These are phyloP conservation scores for Apiospora kogelbergensis DNA, from an alignment of 2,329 filamentous ascomycete species.

Conservation along the genomic window DNA sequence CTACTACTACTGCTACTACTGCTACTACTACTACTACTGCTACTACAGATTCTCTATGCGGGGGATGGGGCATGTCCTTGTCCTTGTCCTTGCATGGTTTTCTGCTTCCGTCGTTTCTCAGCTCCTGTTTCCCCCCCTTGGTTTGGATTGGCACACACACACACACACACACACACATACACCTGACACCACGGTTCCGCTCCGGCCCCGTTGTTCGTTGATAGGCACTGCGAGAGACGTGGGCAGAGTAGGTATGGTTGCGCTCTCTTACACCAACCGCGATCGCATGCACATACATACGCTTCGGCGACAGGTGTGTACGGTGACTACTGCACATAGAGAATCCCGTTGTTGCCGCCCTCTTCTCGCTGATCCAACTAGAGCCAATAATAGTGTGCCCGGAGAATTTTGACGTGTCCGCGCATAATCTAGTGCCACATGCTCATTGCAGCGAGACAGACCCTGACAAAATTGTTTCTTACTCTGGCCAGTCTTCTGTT, in stretches of 20 bases:
- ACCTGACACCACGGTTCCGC: not conserved
- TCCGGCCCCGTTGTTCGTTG: not conserved
- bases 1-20: constrained; percentile 3
- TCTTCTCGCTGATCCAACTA: constrained; percentile 2
- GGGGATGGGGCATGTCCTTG: not conserved
- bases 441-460: not conserved
- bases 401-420: constrained; percentile 14
- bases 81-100: constrained; percentile 2
- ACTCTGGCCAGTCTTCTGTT: not conserved
- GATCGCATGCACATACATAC: not conserved
- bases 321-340: constrained; percentile 1
- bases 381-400: constrained; percentile 1
- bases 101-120: not conserved
- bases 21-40: constrained; percentile 3
- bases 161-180: too few relatives aligned
- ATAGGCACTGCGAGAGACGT: not conserved
- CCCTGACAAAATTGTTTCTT: not conserved
- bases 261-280: not conserved
- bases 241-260: not conserved
- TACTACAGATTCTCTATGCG: constrained; percentile 5
- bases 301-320: not conserved
- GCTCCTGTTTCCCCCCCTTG: not conserved
- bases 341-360: not conserved
- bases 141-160: too few relatives aligned
- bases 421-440: constrained; percentile 12